Evolutionary conservation across 192 early-diverging fungal genomes (phyloP), one percentile per base, ranked within the genome.

Genomic region (Coemansia furcata): DNA sequence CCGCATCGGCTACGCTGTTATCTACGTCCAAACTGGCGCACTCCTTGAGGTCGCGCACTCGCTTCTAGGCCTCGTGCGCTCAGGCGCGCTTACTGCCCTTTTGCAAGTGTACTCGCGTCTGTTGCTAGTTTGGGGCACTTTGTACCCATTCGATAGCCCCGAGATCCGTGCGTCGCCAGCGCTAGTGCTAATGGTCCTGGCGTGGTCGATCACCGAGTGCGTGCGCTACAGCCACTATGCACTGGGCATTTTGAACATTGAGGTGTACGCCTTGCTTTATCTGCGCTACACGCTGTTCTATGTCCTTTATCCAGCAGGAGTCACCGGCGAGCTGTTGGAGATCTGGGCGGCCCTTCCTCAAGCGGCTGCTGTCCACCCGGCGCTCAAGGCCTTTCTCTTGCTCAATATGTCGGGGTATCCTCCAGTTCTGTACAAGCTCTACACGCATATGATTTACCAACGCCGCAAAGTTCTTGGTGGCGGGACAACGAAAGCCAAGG

Each of bases 261-360:
- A 89, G 8, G 60, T 71, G 12, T 65, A 69, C 2, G 50, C 61
- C 19, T 62, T 72, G 64, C 60, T 68, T 17, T 68, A 78, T 49
- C 66, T 66, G 69, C 89, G 97, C 67, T 99, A 99, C 83, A 96
- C 90, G 61, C 92, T 96, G 74, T 99, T 99, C 84, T 94, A 88
- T 67, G 80, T 95, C 26, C 85, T 99, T 35, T 99, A 99, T 76
- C 97, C 97, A 30, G 60, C 90, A 12, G 97, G 97, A 59, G 95
- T 95, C 33, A 83, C 85, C 50, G 89, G 89, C 42, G 97, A 99
- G 84, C 81, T 89, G 47, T 75, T 92, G 59, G 85, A 95, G 71
- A 79, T 93, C 60, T 93, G 86, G 74, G 87, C 87, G 42, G 85
- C 88, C 36, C 77, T 89, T 68, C 93, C 86, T 17, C 88, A 85